Percentiles rank a stretch among this genome's conserved stretches.
These are phyloP conservation scores for Epichloe uncinata DNA, from an alignment of 2,329 filamentous ascomycete species.

Conservation along the genomic window DNA sequence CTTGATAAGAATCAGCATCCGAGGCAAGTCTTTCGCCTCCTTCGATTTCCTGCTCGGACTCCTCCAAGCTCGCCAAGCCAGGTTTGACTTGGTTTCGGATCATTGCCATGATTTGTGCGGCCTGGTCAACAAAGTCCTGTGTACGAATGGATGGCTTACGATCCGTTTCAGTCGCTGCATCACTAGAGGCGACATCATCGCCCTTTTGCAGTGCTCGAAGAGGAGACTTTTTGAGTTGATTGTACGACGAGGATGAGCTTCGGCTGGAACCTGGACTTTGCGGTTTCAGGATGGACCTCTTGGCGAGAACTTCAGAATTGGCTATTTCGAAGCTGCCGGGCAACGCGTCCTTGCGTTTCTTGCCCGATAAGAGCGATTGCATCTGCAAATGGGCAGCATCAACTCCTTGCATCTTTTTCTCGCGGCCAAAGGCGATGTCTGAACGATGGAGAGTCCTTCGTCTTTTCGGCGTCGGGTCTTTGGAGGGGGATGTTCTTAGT, in stretches of 20 bases:
- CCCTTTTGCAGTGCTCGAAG: conserved; percentile 12
- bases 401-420: conserved; percentile 27
- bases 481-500: conserved; percentile 67
- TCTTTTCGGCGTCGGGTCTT: conserved; percentile 78
- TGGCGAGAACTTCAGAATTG: conserved; percentile 42
- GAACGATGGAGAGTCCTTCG: conserved; percentile 63
- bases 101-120: conserved; percentile 88
- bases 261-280: conserved; percentile 46
- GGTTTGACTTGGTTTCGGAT: conserved; percentile 70
- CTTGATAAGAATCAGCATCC: conserved; percentile 46
- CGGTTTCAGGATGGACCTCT: conserved; percentile 48
- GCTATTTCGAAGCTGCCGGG: conserved; percentile 37
- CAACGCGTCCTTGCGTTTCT: conserved; percentile 44
- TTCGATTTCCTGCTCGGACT: conserved; percentile 44
- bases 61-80: conserved; percentile 62
- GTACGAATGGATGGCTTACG: conserved; percentile 74
- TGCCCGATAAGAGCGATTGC: conserved; percentile 42
- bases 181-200: conserved; percentile 6
- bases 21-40: conserved; percentile 22
- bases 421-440: conserved; percentile 41
- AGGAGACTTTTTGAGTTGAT: conserved; percentile 13
- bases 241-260: conserved; percentile 1
- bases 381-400: conserved; percentile 41
- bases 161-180: conserved; percentile 20
- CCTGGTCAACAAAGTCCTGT: conserved; percentile 88